These are phyloP conservation scores for Pleurotus citrinopileatus DNA, from an alignment of 768 basidiomycete species.

Conservation along the genomic window DNA sequence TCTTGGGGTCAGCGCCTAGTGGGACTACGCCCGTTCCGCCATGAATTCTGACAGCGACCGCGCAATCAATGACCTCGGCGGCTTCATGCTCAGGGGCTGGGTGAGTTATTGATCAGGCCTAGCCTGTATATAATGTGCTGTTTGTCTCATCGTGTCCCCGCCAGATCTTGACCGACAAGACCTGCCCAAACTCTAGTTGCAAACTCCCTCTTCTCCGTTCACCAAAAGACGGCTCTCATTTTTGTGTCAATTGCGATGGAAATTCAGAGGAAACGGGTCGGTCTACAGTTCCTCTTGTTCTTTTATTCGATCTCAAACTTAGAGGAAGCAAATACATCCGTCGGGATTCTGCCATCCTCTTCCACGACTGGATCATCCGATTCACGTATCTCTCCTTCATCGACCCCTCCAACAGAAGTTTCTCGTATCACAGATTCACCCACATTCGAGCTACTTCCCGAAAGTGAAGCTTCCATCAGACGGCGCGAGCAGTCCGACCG, in stretches of 20 bases:
- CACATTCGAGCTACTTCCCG: slow-evolving; percentile 58
- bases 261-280: slow-evolving; percentile 28
- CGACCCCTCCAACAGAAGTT: slow-evolving; percentile 78
- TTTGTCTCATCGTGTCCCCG: neutral
- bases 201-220: slow-evolving; percentile 74
- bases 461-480: slow-evolving; percentile 61
- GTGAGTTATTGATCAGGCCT: slow-evolving; percentile 30
- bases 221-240: slow-evolving; percentile 48
- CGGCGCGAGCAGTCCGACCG: slow-evolving; percentile 79
- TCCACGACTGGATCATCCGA: slow-evolving; percentile 43
- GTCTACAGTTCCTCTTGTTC: neutral
- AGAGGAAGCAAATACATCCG: slow-evolving; percentile 8
- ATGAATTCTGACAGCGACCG: slow-evolving; percentile 42
- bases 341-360: slow-evolving; percentile 20
- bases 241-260: slow-evolving; percentile 68
- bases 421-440: slow-evolving; percentile 62
- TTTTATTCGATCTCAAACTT: slow-evolving; percentile 5
- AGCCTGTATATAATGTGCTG: slow-evolving; percentile 1
- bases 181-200: slow-evolving; percentile 57
- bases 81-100: slow-evolving; percentile 79
- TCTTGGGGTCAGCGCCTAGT: no score
- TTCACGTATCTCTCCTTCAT: slow-evolving; percentile 56
- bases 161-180: slow-evolving; percentile 63
- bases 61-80: slow-evolving; percentile 54
- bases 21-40: no score